phyloP scores from a whole-genome alignment of 768 basidiomycete genomes.

The Leccinellum luteum region DNA sequence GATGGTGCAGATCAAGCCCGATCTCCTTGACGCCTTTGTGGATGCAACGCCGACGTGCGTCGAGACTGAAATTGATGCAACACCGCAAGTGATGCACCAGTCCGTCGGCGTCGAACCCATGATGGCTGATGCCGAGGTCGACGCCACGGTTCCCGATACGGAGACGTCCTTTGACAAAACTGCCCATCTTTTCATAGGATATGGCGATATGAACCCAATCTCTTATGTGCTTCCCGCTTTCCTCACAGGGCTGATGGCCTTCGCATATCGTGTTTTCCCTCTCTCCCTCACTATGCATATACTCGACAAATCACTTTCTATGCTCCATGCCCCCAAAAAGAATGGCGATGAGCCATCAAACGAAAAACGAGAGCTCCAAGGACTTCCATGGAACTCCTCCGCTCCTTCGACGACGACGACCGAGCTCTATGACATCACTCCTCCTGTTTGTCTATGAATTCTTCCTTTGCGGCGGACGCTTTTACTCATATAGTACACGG shows the following conservation, averaged over 20 bases:
- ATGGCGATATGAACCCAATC: conserved; percentile 31
- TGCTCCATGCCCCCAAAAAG: conserved; percentile 31
- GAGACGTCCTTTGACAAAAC: conserved; percentile 25
- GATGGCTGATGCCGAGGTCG: conserved; percentile 33
- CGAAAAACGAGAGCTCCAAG: conserved; percentile 31
- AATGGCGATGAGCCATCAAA: conserved; percentile 27
- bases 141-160: conserved; percentile 29
- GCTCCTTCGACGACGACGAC: conserved; percentile 26
- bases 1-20: conserved; percentile 40
- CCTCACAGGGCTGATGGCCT: conserved; percentile 39
- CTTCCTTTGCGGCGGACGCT: conserved; percentile 31
- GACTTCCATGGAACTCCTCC: conserved; percentile 20
- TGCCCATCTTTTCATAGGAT: conserved; percentile 20
- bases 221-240: conserved; percentile 29
- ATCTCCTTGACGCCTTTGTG: conserved; percentile 40
- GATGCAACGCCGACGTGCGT: conserved; percentile 51
- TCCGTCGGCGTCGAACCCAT: conserved; percentile 28
- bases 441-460: conserved; percentile 53
- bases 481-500: conserved; percentile 44
- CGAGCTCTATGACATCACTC: conserved; percentile 34
- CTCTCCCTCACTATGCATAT: conserved; percentile 46
- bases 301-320: conserved; percentile 35
- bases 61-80: conserved; percentile 47
- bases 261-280: conserved; percentile 48
- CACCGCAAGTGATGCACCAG: conserved; percentile 32